These are phyloP conservation scores for Arabis alpina DNA, from an alignment of 345 rosid genomes.

Conservation along the genomic window DNA sequence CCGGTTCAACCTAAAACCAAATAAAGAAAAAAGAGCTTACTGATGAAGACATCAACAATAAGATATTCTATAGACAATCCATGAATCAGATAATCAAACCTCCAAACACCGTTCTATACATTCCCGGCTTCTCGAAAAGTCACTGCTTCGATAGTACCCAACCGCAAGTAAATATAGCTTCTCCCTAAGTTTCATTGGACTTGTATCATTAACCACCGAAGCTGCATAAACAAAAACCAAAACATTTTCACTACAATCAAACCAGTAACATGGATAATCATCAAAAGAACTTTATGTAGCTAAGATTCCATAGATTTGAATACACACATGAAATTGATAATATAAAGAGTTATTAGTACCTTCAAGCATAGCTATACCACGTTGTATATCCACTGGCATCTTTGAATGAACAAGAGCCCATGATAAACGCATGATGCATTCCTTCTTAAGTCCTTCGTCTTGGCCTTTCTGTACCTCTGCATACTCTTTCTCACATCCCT, in stretches of 20 bases:
- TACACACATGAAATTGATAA: not conserved
- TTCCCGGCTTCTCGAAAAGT: conserved; percentile 75
- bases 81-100: conserved; percentile 45
- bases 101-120: conserved; percentile 65
- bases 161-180: conserved; percentile 83
- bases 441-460: conserved; percentile 54
- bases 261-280: conserved; percentile 13
- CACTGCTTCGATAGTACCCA: conserved; percentile 75
- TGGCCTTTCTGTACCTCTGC: conserved; percentile 61
- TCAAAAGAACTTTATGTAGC: not conserved
- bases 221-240: conserved; percentile 46
- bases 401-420: conserved; percentile 92
- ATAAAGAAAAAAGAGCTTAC: conserved; percentile 2
- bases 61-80: not conserved
- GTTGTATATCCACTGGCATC: conserved; percentile 62
- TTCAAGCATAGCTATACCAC: conserved; percentile 90
- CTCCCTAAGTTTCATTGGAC: conserved; percentile 60
- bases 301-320: conserved; percentile 8
- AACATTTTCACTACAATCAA: conserved; percentile 7
- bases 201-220: conserved; percentile 45
- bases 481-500: conserved; percentile 82
- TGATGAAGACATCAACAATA: conserved; percentile 14
- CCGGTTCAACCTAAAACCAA: conserved; percentile 63
- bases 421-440: conserved; percentile 70
- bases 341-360: conserved; percentile 38